Evolutionary conservation across 1,284 basidiomycete species (phyloP), one percentile per base, ranked within the genome.

Genomic region (Malassezia caprae): DNA sequence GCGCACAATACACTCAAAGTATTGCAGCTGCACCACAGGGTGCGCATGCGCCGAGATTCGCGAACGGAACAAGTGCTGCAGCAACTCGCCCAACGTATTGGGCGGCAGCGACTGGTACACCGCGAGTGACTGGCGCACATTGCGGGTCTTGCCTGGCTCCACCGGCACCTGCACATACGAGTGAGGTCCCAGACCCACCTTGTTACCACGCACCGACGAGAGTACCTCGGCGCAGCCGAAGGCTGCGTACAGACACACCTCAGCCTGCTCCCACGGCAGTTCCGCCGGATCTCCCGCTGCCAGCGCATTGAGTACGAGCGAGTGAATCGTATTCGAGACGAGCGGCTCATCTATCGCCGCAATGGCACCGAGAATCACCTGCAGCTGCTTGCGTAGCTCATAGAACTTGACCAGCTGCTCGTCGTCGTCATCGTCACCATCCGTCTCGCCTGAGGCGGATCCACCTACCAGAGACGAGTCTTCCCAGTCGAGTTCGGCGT

Each of bases 181-280:
- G 48, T 61, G 60, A 4, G 70, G 62, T 6, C 63, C 66, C 10
- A 74, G 56, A 7, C 70, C 72, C 12, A 64, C 59, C 52, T 74
- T 74, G 50, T 64, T 61, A 17, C 61, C 68, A 11, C 57, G 58
- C n/a, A 70, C 62, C 2, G 66, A 63, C 27, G 61, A 61, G 46
- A 73, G 64, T 31, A 75, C 64, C 48, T 98, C 93, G 37, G 90
- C 91, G 68, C 90, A 98, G 31, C 91, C 87, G 73, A 84, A 96
- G 1, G 96, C 84, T 26, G 96, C 81, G 73, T 90, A 90, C 15
- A 96, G 78, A 0, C 88, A 90, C 19, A 98, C 80, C 75, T 99
- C 94, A 1, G 87, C 87, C 67, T 94, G 86, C 69, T 91, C 85
- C 96, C 96, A 99, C 47, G 86, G 82, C 19, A 94, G 68, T 62